Conservation (phyloP, 345 rosid species). For the Lepidium didymum region DNA sequence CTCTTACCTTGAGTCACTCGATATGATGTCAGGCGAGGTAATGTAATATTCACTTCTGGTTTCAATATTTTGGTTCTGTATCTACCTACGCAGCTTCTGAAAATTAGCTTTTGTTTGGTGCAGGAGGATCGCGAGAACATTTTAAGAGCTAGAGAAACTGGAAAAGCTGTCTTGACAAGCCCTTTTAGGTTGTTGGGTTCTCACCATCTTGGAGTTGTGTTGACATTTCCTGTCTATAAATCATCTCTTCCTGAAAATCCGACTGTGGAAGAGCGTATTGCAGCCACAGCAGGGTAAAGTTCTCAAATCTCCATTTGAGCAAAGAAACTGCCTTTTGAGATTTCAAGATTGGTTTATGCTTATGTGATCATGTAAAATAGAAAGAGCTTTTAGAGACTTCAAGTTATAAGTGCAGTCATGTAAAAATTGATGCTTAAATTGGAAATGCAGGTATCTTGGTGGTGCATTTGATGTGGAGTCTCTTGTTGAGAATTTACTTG, state of each 20-base stretch:
- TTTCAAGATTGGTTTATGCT: not conserved
- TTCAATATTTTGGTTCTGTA: not conserved
- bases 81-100: not conserved
- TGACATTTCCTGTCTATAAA: constrained; percentile 97
- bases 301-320: not conserved
- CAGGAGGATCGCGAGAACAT: constrained; percentile 97
- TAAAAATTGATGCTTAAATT: not conserved
- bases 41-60: not conserved
- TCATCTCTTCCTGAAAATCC: constrained; percentile 67
- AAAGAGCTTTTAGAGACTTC: not conserved
- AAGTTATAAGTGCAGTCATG: not conserved
- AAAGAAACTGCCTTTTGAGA: not conserved
- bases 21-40: constrained; percentile 99
- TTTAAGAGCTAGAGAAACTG: constrained; percentile 78
- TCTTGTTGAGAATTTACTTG: constrained; percentile 93
- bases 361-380: not conserved
- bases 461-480: constrained; percentile 99
- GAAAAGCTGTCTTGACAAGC: constrained; percentile 90
- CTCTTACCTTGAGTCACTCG: constrained; percentile 84
- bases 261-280: constrained; percentile 56
- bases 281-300: constrained; percentile 84
- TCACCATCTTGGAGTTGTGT: constrained; percentile 95
- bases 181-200: constrained; percentile 87
- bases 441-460: constrained; percentile 73
- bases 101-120: not conserved